A percentile compares a stretch with the other conserved stretches of the same genome.
Conservation (phyloP, 768 basidiomycete species). For the Melanogaster broomeanus region DNA sequence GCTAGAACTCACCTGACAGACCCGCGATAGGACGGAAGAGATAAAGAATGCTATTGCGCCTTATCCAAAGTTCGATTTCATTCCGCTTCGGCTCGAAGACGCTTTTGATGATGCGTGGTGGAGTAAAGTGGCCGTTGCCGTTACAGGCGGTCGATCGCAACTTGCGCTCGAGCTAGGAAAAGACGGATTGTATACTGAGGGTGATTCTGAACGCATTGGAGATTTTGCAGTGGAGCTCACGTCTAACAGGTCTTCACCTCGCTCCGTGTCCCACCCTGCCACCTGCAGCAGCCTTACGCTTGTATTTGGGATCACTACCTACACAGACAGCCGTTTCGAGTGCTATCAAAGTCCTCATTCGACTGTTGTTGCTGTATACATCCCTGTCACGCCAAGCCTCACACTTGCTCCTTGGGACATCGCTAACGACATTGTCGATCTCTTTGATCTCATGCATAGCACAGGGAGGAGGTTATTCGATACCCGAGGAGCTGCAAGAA, state of each 20-base stretch:
- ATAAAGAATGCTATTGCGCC: slow-evolving; percentile 45
- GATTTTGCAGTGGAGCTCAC: slow-evolving; percentile 2
- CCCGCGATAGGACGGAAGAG: slow-evolving; percentile 55
- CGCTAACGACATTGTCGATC: slow-evolving; percentile 76
- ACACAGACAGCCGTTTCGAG: slow-evolving; percentile 69
- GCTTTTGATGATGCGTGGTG: slow-evolving; percentile 76
- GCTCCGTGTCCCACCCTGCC: slow-evolving; percentile 9
- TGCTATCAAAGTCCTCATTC: slow-evolving; percentile 58
- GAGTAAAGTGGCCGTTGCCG: slow-evolving; percentile 47
- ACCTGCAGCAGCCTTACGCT: slow-evolving; percentile 37
- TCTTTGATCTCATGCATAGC: slow-evolving; percentile 72
- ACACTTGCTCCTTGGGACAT: slow-evolving; percentile 77
- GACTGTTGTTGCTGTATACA: slow-evolving; percentile 71
- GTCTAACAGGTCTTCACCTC: slow-evolving; percentile 22
- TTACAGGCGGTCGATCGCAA: slow-evolving; percentile 22
- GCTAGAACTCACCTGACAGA: slow-evolving; percentile 37
- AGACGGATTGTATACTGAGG: slow-evolving; percentile 48
- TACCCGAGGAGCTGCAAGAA: slow-evolving; percentile 70
- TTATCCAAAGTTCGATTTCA: slow-evolving; percentile 56
- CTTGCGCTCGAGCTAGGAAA: slow-evolving; percentile 50
- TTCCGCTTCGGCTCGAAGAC: slow-evolving; percentile 68
- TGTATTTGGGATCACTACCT: slow-evolving; percentile 66
- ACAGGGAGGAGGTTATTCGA: slow-evolving; percentile 73
- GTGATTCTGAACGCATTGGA: slow-evolving; percentile 8
- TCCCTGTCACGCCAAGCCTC: slow-evolving; percentile 61